A percentile compares a stretch with the other conserved stretches of the same genome.
These are phyloP conservation scores for Mallotus nudiflorus DNA, from an alignment of 345 rosid species.

Conservation along the genomic window DNA sequence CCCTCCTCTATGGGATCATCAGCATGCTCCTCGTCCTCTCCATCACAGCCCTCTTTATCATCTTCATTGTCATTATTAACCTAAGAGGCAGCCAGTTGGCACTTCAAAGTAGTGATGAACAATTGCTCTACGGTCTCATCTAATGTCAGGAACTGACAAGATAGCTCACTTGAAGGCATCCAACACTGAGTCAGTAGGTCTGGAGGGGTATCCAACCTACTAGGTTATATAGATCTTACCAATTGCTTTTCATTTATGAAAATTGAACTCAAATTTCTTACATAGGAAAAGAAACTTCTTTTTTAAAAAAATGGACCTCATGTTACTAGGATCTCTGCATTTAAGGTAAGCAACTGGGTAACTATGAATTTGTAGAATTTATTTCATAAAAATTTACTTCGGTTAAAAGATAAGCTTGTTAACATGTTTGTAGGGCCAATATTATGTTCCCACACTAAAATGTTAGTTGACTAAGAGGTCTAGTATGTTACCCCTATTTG, in stretches of 20 bases:
- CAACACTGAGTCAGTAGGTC: too few species aligned
- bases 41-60: too few species aligned
- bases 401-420: background rate
- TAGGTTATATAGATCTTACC: background rate
- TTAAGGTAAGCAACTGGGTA: constrained; percentile 54
- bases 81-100: too few species aligned
- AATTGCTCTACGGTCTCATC: too few species aligned
- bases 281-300: constrained; percentile 89
- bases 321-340: constrained; percentile 76
- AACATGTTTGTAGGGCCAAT: background rate
- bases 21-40: too few species aligned
- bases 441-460: background rate
- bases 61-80: too few species aligned
- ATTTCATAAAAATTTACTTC: background rate
- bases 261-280: constrained; percentile 18
- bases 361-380: background rate
- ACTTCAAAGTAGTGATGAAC: too few species aligned
- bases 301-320: constrained; percentile 82
- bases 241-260: background rate
- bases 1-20: too few species aligned
- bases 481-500: background rate
- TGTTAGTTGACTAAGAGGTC: background rate
- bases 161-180: too few species aligned
- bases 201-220: too few species aligned
- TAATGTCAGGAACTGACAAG: too few species aligned